Conservation (phyloP, 1,284 basidiomycete genomes). For the Cryptococcus neoformans region DNA sequence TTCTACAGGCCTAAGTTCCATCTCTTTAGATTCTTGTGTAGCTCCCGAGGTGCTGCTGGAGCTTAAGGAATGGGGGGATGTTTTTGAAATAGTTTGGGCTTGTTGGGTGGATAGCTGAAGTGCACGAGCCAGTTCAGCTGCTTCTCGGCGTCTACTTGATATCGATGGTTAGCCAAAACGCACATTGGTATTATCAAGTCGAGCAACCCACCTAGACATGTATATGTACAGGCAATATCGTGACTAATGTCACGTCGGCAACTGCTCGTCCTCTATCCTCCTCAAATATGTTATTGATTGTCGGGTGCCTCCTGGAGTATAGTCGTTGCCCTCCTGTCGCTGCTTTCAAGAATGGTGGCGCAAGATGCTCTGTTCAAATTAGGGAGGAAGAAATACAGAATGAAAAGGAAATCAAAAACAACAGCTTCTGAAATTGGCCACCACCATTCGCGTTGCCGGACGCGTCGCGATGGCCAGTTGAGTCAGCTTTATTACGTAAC, state of each 20-base stretch:
- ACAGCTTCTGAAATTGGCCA: neutral
- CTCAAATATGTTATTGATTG: no score
- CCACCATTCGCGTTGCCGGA: neutral
- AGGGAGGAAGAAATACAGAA: neutral
- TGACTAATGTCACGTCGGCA: no score
- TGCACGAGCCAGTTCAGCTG: conserved; percentile 37
- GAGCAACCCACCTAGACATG: conserved; percentile 12
- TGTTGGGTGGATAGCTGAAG: conserved; percentile 39
- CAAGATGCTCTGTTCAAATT: neutral
- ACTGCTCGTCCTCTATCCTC: no score
- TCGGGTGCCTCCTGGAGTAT: no score
- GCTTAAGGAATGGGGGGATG: conserved; percentile 23
- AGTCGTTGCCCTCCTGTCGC: no score
- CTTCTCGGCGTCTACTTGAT: conserved; percentile 34
- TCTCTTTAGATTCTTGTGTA: conserved; percentile 34
- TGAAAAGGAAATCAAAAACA: neutral
- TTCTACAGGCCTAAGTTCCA: conserved; percentile 25
- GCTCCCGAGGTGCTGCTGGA: conserved; percentile 6
- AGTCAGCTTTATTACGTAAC: neutral
- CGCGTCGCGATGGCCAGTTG: neutral
- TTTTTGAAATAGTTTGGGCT: conserved; percentile 9
- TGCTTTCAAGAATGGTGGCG: no score
- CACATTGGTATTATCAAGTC: neutral
- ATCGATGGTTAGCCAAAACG: neutral
- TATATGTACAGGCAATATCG: neutral